phyloP scores from a whole-genome alignment of 163 green algal species.

The Chloromonas sp. region DNA sequence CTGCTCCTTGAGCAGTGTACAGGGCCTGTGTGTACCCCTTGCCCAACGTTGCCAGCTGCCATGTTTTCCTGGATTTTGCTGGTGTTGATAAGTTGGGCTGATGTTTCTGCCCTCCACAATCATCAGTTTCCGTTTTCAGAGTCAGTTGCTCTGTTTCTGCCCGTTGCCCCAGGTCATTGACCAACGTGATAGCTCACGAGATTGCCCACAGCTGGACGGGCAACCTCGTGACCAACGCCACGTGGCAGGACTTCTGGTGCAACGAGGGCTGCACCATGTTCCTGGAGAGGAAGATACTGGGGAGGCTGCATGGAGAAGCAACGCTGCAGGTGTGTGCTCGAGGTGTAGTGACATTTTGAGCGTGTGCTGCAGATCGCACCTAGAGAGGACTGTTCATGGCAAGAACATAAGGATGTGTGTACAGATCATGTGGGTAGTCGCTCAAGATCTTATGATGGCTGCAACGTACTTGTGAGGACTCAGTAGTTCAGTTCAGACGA shows the following conservation, averaged over 20 bases:
- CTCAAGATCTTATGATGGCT: not conserved
- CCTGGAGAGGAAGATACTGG: conserved; percentile 85
- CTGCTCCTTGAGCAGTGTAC: too few relatives aligned
- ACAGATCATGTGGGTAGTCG: not conserved
- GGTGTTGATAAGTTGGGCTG: too few relatives aligned
- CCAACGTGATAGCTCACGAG: conserved; percentile 60
- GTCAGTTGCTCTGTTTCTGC: too few relatives aligned
- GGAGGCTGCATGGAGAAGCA: conserved; percentile 40
- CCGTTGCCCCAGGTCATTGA: conserved; percentile 12
- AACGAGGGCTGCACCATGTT: conserved; percentile 82
- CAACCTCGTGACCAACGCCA: conserved; percentile 87
- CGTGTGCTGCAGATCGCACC: not conserved
- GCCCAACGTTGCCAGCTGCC: too few relatives aligned
- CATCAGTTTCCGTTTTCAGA: too few relatives aligned
- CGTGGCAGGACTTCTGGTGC: conserved; percentile 82
- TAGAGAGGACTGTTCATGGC: not conserved
- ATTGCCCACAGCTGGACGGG: conserved; percentile 86
- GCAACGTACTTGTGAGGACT: not conserved
- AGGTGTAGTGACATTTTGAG: not conserved
- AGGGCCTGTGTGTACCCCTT: too few relatives aligned
- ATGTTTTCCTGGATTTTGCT: too few relatives aligned
- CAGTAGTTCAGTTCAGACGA: too few relatives aligned
- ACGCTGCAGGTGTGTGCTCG: conserved; percentile 20
- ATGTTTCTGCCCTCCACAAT: too few relatives aligned
- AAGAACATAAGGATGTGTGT: not conserved